Evolutionary conservation across 2,329 filamentous ascomycete species (phyloP).

Genomic region (Cladosporium sp.): DNA sequence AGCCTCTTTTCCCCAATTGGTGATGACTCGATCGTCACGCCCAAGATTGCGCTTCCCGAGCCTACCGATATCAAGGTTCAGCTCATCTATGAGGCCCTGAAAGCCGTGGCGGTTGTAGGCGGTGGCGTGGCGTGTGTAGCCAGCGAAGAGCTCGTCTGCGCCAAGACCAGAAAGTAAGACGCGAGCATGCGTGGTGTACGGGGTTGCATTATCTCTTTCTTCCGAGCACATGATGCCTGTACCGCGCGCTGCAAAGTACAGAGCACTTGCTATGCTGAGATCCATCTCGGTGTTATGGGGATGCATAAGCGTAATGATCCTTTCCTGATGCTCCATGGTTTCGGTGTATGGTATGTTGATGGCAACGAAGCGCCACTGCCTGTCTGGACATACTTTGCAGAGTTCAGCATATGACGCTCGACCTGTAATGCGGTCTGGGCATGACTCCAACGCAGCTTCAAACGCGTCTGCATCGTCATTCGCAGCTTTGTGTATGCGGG

Average conservation of each 20-base stretch:
- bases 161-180: constrained; percentile 89
- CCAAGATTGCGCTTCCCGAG: constrained; percentile 93
- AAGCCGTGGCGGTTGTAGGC: constrained; percentile 70
- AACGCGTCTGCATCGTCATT: constrained; percentile 23
- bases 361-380: constrained; percentile 79
- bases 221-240: constrained; percentile 28
- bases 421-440: constrained; percentile 86
- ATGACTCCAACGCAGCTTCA: constrained; percentile 64
- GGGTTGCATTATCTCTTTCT: constrained; percentile 9
- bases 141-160: constrained; percentile 93
- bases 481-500: constrained; percentile 52
- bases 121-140: constrained; percentile 78
- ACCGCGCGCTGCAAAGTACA: constrained; percentile 92
- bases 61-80: constrained; percentile 77
- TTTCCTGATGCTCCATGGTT: constrained; percentile 62
- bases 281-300: constrained; percentile 99
- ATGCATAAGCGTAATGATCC: constrained; percentile 72
- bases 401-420: constrained; percentile 77
- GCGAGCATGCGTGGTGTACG: constrained; percentile 67
- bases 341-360: constrained; percentile 80
- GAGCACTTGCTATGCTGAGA: constrained; percentile 82
- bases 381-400: constrained; percentile 59
- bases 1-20: constrained; percentile 83
- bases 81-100: constrained; percentile 69
- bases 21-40: constrained; percentile 85